These are phyloP conservation scores for Cymbidium sinense DNA, from an alignment of 106 monocot species.

Conservation along the genomic window DNA sequence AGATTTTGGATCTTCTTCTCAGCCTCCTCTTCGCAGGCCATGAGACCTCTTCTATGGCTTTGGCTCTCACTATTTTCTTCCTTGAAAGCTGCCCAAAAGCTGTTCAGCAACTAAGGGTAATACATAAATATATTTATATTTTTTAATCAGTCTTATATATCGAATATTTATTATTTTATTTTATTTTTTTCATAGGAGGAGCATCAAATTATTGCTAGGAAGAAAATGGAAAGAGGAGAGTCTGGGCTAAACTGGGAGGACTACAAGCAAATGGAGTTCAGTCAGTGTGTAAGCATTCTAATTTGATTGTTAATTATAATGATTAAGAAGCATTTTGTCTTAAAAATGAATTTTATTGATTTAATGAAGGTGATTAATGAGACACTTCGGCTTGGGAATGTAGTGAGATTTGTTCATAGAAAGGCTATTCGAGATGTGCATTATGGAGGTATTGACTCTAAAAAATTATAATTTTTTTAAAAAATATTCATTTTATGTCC, in stretches of 20 bases:
- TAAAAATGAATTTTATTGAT: background rate
- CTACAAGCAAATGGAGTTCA: slow-evolving; percentile 89
- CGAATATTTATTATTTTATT: too few relatives aligned
- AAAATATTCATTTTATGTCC: background rate
- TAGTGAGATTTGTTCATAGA: slow-evolving; percentile 76
- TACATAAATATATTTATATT: background rate
- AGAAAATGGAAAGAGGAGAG: slow-evolving; percentile 40
- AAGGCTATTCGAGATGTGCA: slow-evolving; percentile 52
- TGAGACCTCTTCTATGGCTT: slow-evolving; percentile 86
- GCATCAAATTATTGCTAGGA: slow-evolving; percentile 28
- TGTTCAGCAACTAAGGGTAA: slow-evolving; percentile 51
- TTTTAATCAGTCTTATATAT: too few relatives aligned
- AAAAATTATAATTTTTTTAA: too few relatives aligned
- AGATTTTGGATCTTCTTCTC: slow-evolving; percentile 77
- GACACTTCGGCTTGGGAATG: slow-evolving; percentile 81
- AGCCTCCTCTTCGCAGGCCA: slow-evolving; percentile 96
- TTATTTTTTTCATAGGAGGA: slow-evolving; percentile 27
- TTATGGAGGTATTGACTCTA: slow-evolving; percentile 38
- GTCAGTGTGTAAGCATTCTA: slow-evolving; percentile 57
- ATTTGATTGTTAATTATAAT: background rate
- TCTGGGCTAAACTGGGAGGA: slow-evolving; percentile 65
- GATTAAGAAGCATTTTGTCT: background rate
- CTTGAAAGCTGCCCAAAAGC: slow-evolving; percentile 62
- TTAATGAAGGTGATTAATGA: slow-evolving; percentile 82
- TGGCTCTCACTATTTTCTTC: slow-evolving; percentile 72